phyloP scores from a whole-genome alignment of 495 filamentous ascomycete genomes.

The Entonaema liquescens region DNA sequence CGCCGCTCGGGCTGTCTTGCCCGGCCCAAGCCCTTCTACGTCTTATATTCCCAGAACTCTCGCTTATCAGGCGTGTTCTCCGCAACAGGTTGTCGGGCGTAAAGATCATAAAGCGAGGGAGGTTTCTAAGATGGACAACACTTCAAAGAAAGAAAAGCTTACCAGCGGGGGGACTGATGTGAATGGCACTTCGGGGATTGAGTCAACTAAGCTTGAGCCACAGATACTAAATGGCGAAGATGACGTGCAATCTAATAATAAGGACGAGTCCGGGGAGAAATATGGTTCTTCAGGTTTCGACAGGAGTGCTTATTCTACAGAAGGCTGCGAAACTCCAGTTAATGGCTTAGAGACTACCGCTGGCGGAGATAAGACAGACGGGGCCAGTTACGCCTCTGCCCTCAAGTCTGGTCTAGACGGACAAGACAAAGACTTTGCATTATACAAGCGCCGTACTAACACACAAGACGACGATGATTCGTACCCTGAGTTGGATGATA shows the following conservation, averaged over 20 bases:
- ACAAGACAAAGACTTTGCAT: slow-evolving; percentile 23
- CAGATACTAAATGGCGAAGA: slow-evolving; percentile 11
- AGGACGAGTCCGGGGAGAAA: slow-evolving; percentile 3
- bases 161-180: background rate
- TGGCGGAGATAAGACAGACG: slow-evolving; percentile 13
- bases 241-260: slow-evolving; percentile 1
- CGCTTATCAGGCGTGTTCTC: background rate
- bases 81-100: slow-evolving; percentile 20
- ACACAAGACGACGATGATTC: slow-evolving; percentile 45
- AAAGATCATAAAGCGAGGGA: slow-evolving; percentile 10
- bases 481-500: slow-evolving; percentile 45
- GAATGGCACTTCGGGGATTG: slow-evolving; percentile 1
- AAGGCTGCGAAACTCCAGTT: slow-evolving; percentile 2
- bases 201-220: background rate
- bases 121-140: slow-evolving; percentile 10
- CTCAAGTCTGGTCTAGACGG: slow-evolving; percentile 24
- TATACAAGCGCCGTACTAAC: slow-evolving; percentile 6
- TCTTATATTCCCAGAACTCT: slow-evolving; percentile 26
- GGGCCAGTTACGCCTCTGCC: slow-evolving; percentile 30
- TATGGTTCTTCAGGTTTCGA: slow-evolving; percentile 5
- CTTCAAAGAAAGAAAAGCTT: background rate
- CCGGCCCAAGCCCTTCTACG: background rate
- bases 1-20: slow-evolving; percentile 16
- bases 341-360: slow-evolving; percentile 24
- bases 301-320: slow-evolving; percentile 12